Conservation (phyloP, 352 stramenopile genomes). For the Pythium vanterpoolii region DNA sequence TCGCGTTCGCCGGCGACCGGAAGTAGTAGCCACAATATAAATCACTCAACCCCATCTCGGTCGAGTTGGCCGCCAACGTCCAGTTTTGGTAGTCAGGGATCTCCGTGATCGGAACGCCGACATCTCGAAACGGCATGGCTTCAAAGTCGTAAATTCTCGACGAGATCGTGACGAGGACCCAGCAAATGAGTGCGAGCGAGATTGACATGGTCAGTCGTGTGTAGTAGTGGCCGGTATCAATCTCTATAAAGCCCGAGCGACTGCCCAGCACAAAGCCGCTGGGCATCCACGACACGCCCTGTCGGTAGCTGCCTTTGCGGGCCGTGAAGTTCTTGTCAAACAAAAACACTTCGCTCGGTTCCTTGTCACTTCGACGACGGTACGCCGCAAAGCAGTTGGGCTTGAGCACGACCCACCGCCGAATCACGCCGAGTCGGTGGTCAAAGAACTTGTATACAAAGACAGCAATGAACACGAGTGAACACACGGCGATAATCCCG, state of each 20-base stretch:
- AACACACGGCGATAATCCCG: conserved; percentile 42
- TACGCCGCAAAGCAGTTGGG: conserved; percentile 84
- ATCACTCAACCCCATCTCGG: conserved; percentile 2
- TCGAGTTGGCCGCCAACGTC: conserved; percentile 15
- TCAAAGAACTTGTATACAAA: conserved; percentile 90
- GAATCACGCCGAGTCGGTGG: conserved; percentile 78
- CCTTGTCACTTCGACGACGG: conserved; percentile 61
- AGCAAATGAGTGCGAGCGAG: conserved; percentile 61
- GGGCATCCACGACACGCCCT: conserved; percentile 87
- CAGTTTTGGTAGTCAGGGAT: conserved; percentile 42
- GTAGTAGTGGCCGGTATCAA: conserved; percentile 87
- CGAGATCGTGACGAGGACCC: conserved; percentile 60
- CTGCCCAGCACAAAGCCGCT: conserved; percentile 79
- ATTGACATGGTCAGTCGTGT: conserved; percentile 68
- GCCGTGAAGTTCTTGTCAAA: conserved; percentile 85
- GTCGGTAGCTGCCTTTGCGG: conserved; percentile 72
- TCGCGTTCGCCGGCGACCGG: conserved; percentile 40
- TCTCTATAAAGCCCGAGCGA: conserved; percentile 78
- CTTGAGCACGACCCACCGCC: conserved; percentile 86
- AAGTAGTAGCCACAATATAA: conserved; percentile 80
- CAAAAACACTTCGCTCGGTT: conserved; percentile 83
- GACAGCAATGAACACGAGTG: conserved; percentile 59
- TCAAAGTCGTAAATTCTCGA: conserved; percentile 62
- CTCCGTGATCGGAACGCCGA: conserved; percentile 21
- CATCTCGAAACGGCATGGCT: conserved; percentile 27